A percentile compares a stretch with the other conserved stretches of the same genome.
Evolutionary conservation across 768 basidiomycete genomes (phyloP).

Genomic region (Tubosaeta brunneosetosa): DNA sequence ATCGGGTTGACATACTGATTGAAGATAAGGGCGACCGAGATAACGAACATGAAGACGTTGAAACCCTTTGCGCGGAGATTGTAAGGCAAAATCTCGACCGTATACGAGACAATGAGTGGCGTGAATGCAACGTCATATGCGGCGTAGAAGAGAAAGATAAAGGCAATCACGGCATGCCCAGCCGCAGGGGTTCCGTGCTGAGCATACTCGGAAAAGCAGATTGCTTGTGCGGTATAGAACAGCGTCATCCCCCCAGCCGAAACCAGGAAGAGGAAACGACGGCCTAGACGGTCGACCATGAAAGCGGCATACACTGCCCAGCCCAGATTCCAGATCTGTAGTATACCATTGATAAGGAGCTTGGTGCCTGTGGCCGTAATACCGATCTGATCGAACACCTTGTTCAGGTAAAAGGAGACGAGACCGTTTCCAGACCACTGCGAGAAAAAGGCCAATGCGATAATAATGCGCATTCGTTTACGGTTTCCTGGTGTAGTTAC

Average conservation of each 20-base stretch:
- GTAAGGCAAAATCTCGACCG: slow-evolving; percentile 85
- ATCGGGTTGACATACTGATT: slow-evolving; percentile 88
- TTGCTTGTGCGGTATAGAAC: slow-evolving; percentile 66
- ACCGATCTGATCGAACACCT: slow-evolving; percentile 65
- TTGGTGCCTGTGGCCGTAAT: slow-evolving; percentile 57
- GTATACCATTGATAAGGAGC: slow-evolving; percentile 81
- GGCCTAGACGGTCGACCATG: slow-evolving; percentile 61
- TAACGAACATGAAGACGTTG: slow-evolving; percentile 73
- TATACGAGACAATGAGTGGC: slow-evolving; percentile 82
- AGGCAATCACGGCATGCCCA: slow-evolving; percentile 70
- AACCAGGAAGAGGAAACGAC: slow-evolving; percentile 65
- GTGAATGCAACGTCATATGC: slow-evolving; percentile 81
- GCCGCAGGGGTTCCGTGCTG: slow-evolving; percentile 39
- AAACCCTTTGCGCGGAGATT: slow-evolving; percentile 82
- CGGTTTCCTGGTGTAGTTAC: slow-evolving; percentile 65
- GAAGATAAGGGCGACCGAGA: slow-evolving; percentile 79
- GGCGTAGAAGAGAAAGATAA: slow-evolving; percentile 81
- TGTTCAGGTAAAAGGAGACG: slow-evolving; percentile 76
- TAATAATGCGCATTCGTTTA: slow-evolving; percentile 70
- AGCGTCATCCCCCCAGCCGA: slow-evolving; percentile 57
- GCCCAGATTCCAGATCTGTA: slow-evolving; percentile 76
- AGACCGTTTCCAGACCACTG: slow-evolving; percentile 86
- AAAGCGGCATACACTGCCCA: slow-evolving; percentile 57
- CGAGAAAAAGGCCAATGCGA: slow-evolving; percentile 78
- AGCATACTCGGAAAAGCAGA: slow-evolving; percentile 56